Conservation (phyloP, 257 asterid species). For the Rehmannia glutinosa region DNA sequence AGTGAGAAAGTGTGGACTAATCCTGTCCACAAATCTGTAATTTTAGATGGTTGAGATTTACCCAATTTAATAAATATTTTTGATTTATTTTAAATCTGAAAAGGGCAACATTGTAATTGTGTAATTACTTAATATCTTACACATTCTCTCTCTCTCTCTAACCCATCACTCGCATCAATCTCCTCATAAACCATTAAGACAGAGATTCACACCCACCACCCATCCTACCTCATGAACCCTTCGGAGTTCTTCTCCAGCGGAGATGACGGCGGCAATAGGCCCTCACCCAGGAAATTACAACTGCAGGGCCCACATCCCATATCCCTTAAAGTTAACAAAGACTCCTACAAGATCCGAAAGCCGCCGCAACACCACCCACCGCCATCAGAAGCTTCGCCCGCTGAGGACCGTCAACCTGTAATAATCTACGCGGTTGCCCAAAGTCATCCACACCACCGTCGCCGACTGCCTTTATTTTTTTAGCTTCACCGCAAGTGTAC, state of each 20-base stretch:
- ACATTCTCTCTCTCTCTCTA: not conserved
- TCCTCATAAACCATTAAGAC: not conserved
- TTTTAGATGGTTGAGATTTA: no score
- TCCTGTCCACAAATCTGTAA: no score
- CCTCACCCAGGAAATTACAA: conserved; percentile 66
- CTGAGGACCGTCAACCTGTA: conserved; percentile 62
- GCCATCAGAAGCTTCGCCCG: not conserved
- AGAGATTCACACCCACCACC: conserved; percentile 22
- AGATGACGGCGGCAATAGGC: conserved; percentile 24
- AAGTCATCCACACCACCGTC: conserved; percentile 79
- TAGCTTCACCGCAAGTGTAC: no score
- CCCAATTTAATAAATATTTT: no score
- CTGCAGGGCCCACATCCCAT: conserved; percentile 95
- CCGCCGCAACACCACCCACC: conserved; percentile 44
- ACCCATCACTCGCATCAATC: conserved; percentile 12
- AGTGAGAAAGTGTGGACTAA: no score
- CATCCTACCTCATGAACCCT: conserved; percentile 38
- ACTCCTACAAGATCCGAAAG: conserved; percentile 78
- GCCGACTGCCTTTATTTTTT: no score
- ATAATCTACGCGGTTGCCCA: conserved; percentile 83
- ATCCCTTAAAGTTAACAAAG: conserved; percentile 81
- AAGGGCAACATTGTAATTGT: no score
- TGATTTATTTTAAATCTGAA: no score
- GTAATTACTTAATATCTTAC: no score
- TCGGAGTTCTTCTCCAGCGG: conserved; percentile 43